Base-by-base conservation (phyloP, 257 asterid species). In the Echium plantagineum region DNA sequence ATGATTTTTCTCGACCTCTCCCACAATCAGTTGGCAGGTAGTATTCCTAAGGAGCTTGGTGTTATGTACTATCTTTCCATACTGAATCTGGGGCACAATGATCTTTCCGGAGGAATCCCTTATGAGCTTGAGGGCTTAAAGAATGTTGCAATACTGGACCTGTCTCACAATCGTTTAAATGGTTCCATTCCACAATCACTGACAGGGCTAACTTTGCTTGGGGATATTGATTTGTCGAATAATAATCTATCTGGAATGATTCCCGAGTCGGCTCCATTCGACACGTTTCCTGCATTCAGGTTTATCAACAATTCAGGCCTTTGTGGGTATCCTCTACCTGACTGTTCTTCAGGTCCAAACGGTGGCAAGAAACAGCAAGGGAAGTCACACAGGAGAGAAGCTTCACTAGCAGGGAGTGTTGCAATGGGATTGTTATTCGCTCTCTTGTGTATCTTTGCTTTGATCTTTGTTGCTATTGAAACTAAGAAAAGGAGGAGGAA, bases 1-100 rank as follows among this genome's bases (percentile, higher is more conserved):
- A 87, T 91, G 98, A 83, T 91, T 28, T 85, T 87, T 66, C 95
- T 91, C 18, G 98, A 90, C 66, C 81, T 90, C 28, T 90, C 98
- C 9, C 78, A 83, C 64, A 90, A 90, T 66, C 66, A 68, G 62
- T 64, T 90, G 75, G 85, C 67, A 26, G 98, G 98, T 4, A 80
- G 82, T 20, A 85, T 90, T 15, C 98, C 98, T 0, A 81, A 81
- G 80, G 94, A 90, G 80, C 86, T 90, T 8, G 96, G 98, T 53
- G 60, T 80, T 2, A 76, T 83, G 94, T 85, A 70, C 76, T 90
- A 85, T 73, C 81, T 88, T 58, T 74, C 72, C 2, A 74, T 91
- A 38, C 76, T 91, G 51, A 88, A 82, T 65, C 72, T 91, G 75
- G 98, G 95, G 7, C 91, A 85, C 74, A 91, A 91, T 57, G 75